Base-by-base conservation (phyloP, 2,329 filamentous ascomycete species). In the Monascus ruber region DNA sequence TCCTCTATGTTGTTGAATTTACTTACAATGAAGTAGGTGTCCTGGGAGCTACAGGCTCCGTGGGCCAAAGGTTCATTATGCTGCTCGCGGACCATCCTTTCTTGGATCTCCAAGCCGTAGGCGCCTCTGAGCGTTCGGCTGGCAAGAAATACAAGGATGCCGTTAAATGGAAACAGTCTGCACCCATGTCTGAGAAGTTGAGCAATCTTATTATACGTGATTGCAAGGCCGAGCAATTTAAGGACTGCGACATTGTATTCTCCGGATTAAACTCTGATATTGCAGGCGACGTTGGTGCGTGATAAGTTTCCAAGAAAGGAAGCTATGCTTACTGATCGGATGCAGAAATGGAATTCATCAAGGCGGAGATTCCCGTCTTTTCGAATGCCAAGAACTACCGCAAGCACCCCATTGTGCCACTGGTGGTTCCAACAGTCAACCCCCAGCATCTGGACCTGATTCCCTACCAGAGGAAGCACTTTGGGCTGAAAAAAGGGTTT, bases 331-430 rank as follows among this genome's bases (percentile, higher is more conserved):
- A 37, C 34, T n/a, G 34, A 27, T 7, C 11, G 6, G 36, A 17
- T 41, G 34, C 53, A 88, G 88, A 96, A 65, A 85, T 85, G 76
- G 84, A 84, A 51, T 96, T 96, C 64, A 74, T 94, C 56, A 83
- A 82, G 58, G 81, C 86, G 44, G 81, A 94, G 56, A 78, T 95
- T 37, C 79, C 85, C 54, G 83, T 95, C 60, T 96, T 98, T 71
- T 94, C 87, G 54, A 98, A 96, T 64, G 88, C 91, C 37, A 95
- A 95, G 68, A 96, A 95, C 76, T 86, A 94, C 74, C 83, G 91
- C 53, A 82, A 82, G 59, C 81, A 94, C 60, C 86, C 87, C 17
- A 72, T 89, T 36, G 87, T 95, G 2, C 91, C 91, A 7, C 79
- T 96, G 56, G 84, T 96, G 47, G 88, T 96, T 6, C 91, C 91